Evolutionary conservation across 306 rosid species (phyloP).

Genomic region (Oemleria cerasiformis): DNA sequence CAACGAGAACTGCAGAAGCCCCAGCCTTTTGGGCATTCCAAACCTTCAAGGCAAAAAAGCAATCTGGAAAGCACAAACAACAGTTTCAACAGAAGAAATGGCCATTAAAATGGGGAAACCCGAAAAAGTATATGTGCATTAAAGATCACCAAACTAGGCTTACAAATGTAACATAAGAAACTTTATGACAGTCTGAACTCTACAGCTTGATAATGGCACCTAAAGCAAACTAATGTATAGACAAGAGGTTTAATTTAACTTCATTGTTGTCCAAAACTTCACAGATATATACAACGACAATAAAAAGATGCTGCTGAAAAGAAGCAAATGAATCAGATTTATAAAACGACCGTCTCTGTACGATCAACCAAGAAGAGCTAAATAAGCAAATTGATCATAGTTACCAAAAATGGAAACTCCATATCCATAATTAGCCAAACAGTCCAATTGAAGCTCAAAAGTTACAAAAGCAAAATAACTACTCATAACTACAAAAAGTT

Average conservation of each 20-base stretch:
- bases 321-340: background rate
- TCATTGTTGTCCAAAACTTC: no score
- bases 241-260: no score
- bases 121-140: background rate
- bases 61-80: slow-evolving; percentile 55
- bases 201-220: no score
- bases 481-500: background rate
- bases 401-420: background rate
- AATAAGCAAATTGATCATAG: slow-evolving; percentile 10
- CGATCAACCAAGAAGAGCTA: background rate
- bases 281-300: background rate
- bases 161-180: background rate
- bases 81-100: slow-evolving; percentile 9
- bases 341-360: background rate
- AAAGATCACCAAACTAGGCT: background rate
- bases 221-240: no score
- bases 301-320: background rate
- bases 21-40: slow-evolving; percentile 99
- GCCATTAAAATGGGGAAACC: background rate
- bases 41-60: slow-evolving; percentile 96
- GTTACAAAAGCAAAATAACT: slow-evolving; percentile 8
- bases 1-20: slow-evolving; percentile 97
- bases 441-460: background rate
- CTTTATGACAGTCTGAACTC: background rate
- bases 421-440: slow-evolving; percentile 31